Percentiles rank a stretch among this genome's conserved stretches.
Conservation (phyloP, 129 eudicot species). For the Helichrysum umbraculigerum region DNA sequence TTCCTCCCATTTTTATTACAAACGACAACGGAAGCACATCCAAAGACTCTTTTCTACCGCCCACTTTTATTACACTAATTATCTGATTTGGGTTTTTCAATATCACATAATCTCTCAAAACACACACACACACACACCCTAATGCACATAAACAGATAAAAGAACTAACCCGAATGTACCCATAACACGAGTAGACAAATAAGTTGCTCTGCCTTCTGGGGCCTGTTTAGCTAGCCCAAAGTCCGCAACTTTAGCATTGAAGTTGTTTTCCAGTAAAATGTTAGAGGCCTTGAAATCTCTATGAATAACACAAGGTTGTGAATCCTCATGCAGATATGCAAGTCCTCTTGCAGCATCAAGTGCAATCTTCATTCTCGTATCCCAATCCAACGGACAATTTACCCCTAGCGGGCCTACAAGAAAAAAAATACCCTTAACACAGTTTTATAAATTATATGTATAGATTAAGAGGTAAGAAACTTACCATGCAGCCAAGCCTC, state of each 20-base stretch:
- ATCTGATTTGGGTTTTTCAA: too few species aligned
- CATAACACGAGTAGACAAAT: conserved; percentile 96
- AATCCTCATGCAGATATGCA: conserved; percentile 96
- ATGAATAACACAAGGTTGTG: conserved; percentile 95
- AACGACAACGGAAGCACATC: too few species aligned
- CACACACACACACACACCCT: background rate
- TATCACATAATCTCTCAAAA: too few species aligned
- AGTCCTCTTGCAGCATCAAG: conserved; percentile 99
- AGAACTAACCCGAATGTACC: conserved; percentile 96
- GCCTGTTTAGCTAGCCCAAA: conserved; percentile 97
- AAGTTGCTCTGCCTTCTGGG: conserved; percentile 89
- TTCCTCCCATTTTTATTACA: too few species aligned
- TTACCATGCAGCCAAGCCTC: conserved; percentile 99
- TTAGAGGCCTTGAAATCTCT: conserved; percentile 97
- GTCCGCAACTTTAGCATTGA: conserved; percentile 95
- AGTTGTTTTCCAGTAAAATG: conserved; percentile 83
- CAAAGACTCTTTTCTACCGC: too few species aligned
- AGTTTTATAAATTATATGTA: background rate
- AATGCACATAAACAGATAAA: background rate
- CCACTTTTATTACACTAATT: too few species aligned
- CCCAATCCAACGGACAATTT: conserved; percentile 98
- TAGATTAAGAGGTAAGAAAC: background rate
- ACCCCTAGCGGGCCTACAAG: conserved; percentile 82
- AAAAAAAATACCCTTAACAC: conserved; percentile 23
- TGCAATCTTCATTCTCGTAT: conserved; percentile 93